A percentile compares a stretch with the other conserved stretches of the same genome.
phyloP scores from a whole-genome alignment of 805 yeast species.

The Saccharomycopsis javanensis region DNA sequence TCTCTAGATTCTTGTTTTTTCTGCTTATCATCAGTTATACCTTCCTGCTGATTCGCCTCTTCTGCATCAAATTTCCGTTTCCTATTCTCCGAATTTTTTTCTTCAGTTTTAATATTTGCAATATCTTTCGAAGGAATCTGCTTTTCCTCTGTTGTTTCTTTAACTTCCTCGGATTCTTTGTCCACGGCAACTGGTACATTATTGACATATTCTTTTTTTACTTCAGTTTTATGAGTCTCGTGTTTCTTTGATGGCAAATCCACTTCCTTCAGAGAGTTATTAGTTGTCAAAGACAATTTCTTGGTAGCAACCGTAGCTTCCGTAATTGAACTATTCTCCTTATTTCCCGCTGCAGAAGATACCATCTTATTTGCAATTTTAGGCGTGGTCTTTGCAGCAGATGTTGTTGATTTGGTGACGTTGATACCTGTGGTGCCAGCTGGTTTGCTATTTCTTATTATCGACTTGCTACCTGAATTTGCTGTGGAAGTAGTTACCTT shows the following conservation, averaged over 20 bases:
- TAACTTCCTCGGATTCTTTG: background rate
- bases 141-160: background rate
- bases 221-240: background rate
- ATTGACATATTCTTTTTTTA: background rate
- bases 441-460: background rate
- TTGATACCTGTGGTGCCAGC: background rate
- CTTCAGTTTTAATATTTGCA: background rate
- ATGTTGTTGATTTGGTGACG: background rate
- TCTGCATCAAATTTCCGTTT: background rate
- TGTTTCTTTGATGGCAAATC: background rate
- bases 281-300: conserved; percentile 3
- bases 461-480: background rate
- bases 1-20: background rate
- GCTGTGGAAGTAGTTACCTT: conserved; percentile 4
- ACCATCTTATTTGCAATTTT: background rate
- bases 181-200: background rate
- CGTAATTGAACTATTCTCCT: background rate
- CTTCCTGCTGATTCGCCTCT: background rate
- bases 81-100: background rate
- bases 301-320: background rate
- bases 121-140: background rate
- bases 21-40: background rate
- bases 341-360: too few relatives aligned
- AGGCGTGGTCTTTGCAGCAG: background rate
- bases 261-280: background rate